Evolutionary conservation across 768 basidiomycete genomes (phyloP).

Genomic region (Favolaschia claudopus): DNA sequence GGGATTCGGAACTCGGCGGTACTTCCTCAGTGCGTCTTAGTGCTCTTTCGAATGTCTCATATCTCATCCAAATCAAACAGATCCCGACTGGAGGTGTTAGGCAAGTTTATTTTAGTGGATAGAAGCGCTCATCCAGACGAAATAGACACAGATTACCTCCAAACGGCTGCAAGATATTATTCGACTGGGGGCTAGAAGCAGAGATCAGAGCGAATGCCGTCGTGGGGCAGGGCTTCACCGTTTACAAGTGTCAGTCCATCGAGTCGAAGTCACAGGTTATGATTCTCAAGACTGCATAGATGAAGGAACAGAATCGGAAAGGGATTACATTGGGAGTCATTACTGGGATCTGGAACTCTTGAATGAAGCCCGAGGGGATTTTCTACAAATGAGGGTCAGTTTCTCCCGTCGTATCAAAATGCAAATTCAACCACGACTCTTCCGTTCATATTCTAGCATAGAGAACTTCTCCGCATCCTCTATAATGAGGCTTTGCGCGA

Average conservation of each 20-base stretch:
- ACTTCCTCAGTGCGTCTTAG: neutral
- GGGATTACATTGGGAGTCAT: neutral
- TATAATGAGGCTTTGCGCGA: constrained; percentile 3
- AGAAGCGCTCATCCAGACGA: neutral
- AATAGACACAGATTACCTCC: constrained; percentile 10
- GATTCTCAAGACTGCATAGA: neutral
- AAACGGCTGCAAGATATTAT: constrained; percentile 18
- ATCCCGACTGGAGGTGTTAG: neutral
- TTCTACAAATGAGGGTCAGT: neutral
- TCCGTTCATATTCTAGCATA: neutral
- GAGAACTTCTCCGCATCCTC: constrained; percentile 11
- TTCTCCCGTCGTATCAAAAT: no score
- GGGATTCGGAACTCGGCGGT: constrained; percentile 6
- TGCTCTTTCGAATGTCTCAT: no score
- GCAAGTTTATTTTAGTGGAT: neutral
- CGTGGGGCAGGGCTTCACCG: neutral
- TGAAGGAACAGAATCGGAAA: neutral
- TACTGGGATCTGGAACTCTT: constrained; percentile 14
- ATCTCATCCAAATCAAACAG: neutral
- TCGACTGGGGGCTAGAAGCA: constrained; percentile 16
- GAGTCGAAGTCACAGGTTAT: neutral
- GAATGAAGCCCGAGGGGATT: constrained; percentile 15
- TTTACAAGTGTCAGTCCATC: constrained; percentile 8
- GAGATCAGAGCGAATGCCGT: neutral
- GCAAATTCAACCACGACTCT: neutral